Evolutionary conservation across 2,329 filamentous ascomycete genomes (phyloP), one percentile per base, ranked within the genome.

Genomic region (Uncinocarpus reesii): DNA sequence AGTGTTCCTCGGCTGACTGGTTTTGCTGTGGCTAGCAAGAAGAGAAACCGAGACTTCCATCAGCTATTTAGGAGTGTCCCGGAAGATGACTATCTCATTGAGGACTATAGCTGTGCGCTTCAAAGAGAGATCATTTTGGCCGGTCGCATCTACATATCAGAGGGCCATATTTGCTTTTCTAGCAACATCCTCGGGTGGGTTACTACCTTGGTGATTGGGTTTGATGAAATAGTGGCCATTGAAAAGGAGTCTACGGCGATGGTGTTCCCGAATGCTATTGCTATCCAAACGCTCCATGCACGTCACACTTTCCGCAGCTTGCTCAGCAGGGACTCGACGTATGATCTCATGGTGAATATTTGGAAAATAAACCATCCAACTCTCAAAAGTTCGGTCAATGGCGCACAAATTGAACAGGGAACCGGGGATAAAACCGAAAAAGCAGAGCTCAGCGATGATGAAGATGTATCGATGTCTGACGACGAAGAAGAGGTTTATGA

Each of bases 131-230:
- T 98, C 52, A 77, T 98, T 29, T 80, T 94, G 5, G 92, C 95
- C 57, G 92, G 92, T 4, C 79, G 92, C 34, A 76, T 98, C 11
- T 98, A 98, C 61, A 86, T 98, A 35, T 96, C 92, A 0, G 92
- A 98, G 68, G 89, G 90, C 8, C 90, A 98, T 62, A 80, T 98
- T 40, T 98, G 92, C 71, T 98, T 98, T 68, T 95, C 89, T 60
- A 96, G 92, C 72, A 98, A 98, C 63, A 98, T 98, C 56, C 78
- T 98, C 40, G 92, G 92, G 47, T 98, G 92, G 92, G 85, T 93
- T 18, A 98, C 92, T 0, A 98, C 92, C 1, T 73, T 98, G 35
- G 90, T 98, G 45, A 95, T 98, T 71, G 93, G 88, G 65, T 98
- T 98, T 63, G 92, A 98, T 61, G 92, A 98, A 65, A 86, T 98